Evolutionary conservation across 148 eudicot species (phyloP), one percentile per base, ranked within the genome.

Genomic region (Oxyria digyna): DNA sequence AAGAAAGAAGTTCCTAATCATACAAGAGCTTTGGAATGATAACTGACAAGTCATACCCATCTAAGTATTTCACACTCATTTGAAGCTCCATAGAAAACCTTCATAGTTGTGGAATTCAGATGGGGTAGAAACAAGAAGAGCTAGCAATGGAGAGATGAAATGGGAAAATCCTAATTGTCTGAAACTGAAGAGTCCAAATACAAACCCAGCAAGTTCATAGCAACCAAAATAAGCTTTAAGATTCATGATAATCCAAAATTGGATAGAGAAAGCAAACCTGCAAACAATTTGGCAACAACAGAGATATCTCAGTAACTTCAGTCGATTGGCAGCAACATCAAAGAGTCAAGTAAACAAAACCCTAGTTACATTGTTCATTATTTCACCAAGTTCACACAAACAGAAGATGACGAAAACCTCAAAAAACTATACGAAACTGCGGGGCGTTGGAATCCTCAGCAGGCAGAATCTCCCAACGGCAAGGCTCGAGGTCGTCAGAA

Each of bases 381-480:
- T 5, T 59, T 59, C 35, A 59, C 12, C 65, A 31, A 14, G n/a
- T n/a, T n/a, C n/a, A n/a, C n/a, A 59, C 6, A 31, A 31, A 15
- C 37, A 29, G 14, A 38, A 59, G 65, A 13, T 3, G 31, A 54
- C 1, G 52, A 18, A n/a, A 18, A n/a, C 15, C n/a, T n/a, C 14
- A 89, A 33, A 89, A 89, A 14, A 87, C 89, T 17, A 89, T 82
- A 43, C 91, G 89, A 54, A 89, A 87, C 68, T 78, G 93, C 17
- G 96, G 96, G 1, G 88, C 87, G 35, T 81, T 74, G 38, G 84
- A 71, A 46, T 73, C 96, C 40, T 74, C 74, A 20, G 88, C 85
- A 5, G 90, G 84, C 72, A 85, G 64, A 35, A 88, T 85, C 78
- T 88, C 91, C 97, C 97, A 91, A n/a, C 89, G 95, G 74, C 96